Percentiles rank a stretch among this genome's conserved stretches.
Conservation (phyloP, 345 rosid species). For the Schrenkiella parvula region DNA sequence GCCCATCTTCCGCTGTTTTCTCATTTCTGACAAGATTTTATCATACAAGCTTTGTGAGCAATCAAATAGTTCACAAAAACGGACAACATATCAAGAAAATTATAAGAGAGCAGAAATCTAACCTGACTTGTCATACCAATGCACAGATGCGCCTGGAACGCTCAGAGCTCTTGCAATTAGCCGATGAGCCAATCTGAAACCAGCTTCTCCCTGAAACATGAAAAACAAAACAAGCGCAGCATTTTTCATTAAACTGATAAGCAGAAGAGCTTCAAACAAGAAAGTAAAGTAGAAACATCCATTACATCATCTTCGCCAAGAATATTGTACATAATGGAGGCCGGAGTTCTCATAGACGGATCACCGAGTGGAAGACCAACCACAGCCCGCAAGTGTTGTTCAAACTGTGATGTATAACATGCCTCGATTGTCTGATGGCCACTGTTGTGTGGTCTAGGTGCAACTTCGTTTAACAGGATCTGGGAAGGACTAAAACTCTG, state of each 20-base stretch:
- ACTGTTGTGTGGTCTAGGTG: slow-evolving; percentile 97
- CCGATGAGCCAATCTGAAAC: slow-evolving; percentile 62
- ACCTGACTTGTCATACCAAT: slow-evolving; percentile 99
- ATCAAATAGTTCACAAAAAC: not conserved
- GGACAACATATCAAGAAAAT: slow-evolving; percentile 3
- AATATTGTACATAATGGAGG: slow-evolving; percentile 83
- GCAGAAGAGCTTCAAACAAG: not conserved
- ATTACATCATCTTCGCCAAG: slow-evolving; percentile 91
- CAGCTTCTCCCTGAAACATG: slow-evolving; percentile 67
- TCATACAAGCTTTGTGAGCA: not conserved
- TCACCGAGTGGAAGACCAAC: slow-evolving; percentile 95
- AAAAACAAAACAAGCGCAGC: not conserved
- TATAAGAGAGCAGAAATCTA: slow-evolving; percentile 10
- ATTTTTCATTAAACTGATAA: not conserved
- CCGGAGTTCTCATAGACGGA: slow-evolving; percentile 92
- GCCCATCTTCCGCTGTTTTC: slow-evolving; percentile 94
- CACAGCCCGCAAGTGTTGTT: slow-evolving; percentile 91
- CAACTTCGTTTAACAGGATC: slow-evolving; percentile 94
- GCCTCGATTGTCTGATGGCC: slow-evolving; percentile 97
- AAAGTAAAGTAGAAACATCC: not conserved
- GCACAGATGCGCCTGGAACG: slow-evolving; percentile 72
- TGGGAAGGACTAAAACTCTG: slow-evolving; percentile 31
- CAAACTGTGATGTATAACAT: slow-evolving; percentile 91
- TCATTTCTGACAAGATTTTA: slow-evolving; percentile 51
- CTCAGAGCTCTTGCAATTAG: slow-evolving; percentile 62